Evolutionary conservation across 148 eudicot genomes (phyloP).

Genomic region (Rhododendron ovatum): DNA sequence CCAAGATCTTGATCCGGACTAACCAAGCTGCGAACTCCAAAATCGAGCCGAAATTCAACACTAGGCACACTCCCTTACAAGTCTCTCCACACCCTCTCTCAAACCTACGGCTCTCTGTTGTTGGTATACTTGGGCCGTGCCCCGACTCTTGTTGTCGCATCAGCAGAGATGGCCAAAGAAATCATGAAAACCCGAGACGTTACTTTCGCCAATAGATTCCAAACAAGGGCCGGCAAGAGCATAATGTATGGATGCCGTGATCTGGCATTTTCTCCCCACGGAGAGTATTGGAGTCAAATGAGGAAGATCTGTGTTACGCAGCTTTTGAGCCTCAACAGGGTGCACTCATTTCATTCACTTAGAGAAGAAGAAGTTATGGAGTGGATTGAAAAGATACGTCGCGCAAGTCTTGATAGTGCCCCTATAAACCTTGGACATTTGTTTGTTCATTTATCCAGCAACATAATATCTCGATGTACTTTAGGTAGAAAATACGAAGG

Average conservation of each 20-base stretch:
- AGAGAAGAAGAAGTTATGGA: neutral
- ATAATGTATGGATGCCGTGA: neutral
- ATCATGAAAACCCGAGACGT: neutral
- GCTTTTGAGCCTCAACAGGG: neutral
- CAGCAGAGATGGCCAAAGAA: neutral
- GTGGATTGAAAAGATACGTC: neutral
- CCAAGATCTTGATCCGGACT: too few relatives aligned
- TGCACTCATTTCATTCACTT: neutral
- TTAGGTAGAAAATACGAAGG: neutral
- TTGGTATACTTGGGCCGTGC: neutral
- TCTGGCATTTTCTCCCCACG: neutral
- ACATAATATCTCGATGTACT: neutral
- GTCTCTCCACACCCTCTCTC: neutral
- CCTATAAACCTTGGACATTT: neutral
- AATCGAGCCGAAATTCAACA: too few relatives aligned
- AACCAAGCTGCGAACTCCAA: too few relatives aligned
- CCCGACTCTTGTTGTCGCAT: slow-evolving; percentile 2
- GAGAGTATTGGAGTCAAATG: neutral
- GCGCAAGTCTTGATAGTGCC: neutral
- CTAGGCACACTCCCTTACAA: slow-evolving; percentile 3
- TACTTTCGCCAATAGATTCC: neutral
- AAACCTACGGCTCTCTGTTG: neutral
- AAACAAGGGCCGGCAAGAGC: neutral
- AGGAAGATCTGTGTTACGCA: neutral
- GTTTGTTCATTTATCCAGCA: neutral